Conservation (phyloP, 257 asterid genomes). For the Gardenia jasminoides region DNA sequence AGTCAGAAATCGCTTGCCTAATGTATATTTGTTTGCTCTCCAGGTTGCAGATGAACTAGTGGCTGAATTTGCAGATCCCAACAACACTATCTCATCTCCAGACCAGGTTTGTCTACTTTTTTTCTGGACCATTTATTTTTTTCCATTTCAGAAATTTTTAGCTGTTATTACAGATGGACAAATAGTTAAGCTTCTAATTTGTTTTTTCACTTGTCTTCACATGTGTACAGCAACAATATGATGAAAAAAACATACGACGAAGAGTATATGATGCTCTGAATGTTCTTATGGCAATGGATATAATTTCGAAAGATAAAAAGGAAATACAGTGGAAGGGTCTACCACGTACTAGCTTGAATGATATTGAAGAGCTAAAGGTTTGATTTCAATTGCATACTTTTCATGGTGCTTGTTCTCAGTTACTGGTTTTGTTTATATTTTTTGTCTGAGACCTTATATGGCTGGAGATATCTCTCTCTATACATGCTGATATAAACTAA, state of each 20-base stretch:
- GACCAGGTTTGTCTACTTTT: slow-evolving; percentile 66
- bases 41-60: slow-evolving; percentile 99
- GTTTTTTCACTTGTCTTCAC: background rate
- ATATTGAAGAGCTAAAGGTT: slow-evolving; percentile 83
- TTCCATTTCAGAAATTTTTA: background rate
- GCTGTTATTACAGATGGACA: background rate
- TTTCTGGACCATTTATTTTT: slow-evolving; percentile 9
- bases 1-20: slow-evolving; percentile 12
- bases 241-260: slow-evolving; percentile 95
- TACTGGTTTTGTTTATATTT: background rate
- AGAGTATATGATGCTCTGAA: slow-evolving; percentile 96
- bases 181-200: background rate
- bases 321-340: slow-evolving; percentile 99
- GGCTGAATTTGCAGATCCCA: slow-evolving; percentile 87
- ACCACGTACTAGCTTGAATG: slow-evolving; percentile 82
- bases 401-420: background rate
- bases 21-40: slow-evolving; percentile 1
- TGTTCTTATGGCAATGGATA: slow-evolving; percentile 99
- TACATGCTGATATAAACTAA: background rate
- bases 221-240: slow-evolving; percentile 83
- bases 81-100: slow-evolving; percentile 55
- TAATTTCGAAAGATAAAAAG: slow-evolving; percentile 92
- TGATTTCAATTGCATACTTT: background rate
- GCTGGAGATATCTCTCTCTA: slow-evolving; percentile 1
- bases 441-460: background rate